Evolutionary conservation across 78 protist genomes (phyloP).

Genomic region (Dictyostelium firmibasis): DNA sequence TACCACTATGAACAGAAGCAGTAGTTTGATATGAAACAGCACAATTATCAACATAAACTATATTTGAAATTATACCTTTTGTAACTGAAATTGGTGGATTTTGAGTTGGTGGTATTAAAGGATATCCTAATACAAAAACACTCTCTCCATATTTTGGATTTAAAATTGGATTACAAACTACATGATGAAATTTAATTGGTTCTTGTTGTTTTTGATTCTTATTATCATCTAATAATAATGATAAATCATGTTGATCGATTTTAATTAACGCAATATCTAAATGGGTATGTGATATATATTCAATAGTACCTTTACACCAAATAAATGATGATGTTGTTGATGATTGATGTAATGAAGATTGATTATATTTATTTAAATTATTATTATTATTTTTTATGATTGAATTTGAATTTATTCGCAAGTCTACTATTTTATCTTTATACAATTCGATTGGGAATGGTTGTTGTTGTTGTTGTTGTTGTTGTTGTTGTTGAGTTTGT

Average conservation of each 20-base stretch:
- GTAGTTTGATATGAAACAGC: conserved; percentile 76
- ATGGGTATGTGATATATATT: conserved; percentile 77
- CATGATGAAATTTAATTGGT: conserved; percentile 32
- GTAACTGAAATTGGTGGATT: conserved; percentile 45
- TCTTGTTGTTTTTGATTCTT: background rate
- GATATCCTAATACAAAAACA: conserved; percentile 54
- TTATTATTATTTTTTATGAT: background rate
- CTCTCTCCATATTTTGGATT: conserved; percentile 45
- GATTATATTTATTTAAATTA: background rate
- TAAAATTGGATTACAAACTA: conserved; percentile 13
- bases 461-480: background rate
- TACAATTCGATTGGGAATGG: background rate
- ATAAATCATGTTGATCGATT: background rate
- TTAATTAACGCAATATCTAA: conserved; percentile 61
- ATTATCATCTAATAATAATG: background rate
- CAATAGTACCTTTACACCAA: conserved; percentile 59
- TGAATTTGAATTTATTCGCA: conserved; percentile 13
- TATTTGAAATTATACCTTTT: conserved; percentile 44
- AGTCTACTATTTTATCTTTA: conserved; percentile 33
- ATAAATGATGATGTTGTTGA: background rate
- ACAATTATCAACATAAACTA: conserved; percentile 47
- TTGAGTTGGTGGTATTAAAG: conserved; percentile 61
- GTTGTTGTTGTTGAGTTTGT: background rate
- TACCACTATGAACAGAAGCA: conserved; percentile 68
- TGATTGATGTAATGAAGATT: background rate